These are phyloP conservation scores for Aspergillus pseudonomiae DNA, from an alignment of 2,329 filamentous ascomycete species.

Conservation along the genomic window DNA sequence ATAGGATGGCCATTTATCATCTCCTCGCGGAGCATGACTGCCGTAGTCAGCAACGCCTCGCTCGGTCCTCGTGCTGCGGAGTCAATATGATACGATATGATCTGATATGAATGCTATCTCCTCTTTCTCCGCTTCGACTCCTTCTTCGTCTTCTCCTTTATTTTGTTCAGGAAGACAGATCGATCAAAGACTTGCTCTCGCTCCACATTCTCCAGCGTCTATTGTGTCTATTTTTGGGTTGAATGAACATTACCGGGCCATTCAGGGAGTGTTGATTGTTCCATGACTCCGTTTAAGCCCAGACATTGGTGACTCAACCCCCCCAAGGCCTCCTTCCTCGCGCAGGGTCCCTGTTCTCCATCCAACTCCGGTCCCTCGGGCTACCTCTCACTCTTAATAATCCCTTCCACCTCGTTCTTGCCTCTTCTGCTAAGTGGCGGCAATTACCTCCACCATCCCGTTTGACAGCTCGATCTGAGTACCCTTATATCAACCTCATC, in stretches of 20 bases:
- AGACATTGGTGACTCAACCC: constrained; percentile 3
- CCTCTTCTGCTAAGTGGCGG: constrained; percentile 3
- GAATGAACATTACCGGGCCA: constrained; percentile 2
- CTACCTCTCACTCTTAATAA: constrained; percentile 11
- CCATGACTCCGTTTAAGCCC: constrained; percentile 2
- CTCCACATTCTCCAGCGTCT: constrained; percentile 5
- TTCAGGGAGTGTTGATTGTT: constrained; percentile 2
- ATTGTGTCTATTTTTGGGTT: constrained; percentile 6
- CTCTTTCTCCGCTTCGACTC: constrained; percentile 1
- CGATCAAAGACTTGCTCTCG: neutral
- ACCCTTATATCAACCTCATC: neutral
- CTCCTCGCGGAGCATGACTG: constrained; percentile 9
- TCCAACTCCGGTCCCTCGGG: constrained; percentile 3
- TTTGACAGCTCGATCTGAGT: neutral
- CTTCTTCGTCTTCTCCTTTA: neutral
- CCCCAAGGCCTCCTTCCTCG: neutral
- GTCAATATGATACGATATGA: constrained; percentile 6
- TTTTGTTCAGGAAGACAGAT: neutral
- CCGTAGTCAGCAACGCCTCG: constrained; percentile 20
- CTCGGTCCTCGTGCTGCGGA: constrained; percentile 16
- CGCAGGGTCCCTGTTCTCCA: neutral
- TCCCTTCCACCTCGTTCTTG: constrained; percentile 2
- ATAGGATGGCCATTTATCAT: neutral
- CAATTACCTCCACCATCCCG: neutral
- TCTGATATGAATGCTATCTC: constrained; percentile 3